A percentile compares a stretch with the other conserved stretches of the same genome.
Conservation (phyloP, 1,139 yeast genomes). For the Lodderomyces oxycetoniae region DNA sequence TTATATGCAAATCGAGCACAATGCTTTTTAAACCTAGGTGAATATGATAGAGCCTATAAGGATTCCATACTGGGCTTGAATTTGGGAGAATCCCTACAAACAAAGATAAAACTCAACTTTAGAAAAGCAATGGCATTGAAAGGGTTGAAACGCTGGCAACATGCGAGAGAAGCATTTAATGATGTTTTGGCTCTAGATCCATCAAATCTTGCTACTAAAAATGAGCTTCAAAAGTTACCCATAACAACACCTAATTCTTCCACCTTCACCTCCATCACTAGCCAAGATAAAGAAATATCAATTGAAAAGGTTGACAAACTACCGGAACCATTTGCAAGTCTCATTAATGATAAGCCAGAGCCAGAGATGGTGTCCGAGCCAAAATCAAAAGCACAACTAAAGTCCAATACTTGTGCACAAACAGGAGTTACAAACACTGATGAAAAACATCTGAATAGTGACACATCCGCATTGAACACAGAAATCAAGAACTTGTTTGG, state of each 20-base stretch:
- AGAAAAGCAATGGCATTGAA: slow-evolving; percentile 50
- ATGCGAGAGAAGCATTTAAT: slow-evolving; percentile 34
- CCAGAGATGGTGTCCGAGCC: slow-evolving; percentile 1
- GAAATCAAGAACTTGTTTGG: slow-evolving; percentile 17
- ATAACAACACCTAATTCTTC: slow-evolving; percentile 3
- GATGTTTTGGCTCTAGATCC: slow-evolving; percentile 47
- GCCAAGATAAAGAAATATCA: slow-evolving; percentile 23
- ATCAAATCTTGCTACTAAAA: slow-evolving; percentile 29
- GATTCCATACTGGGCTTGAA: slow-evolving; percentile 59
- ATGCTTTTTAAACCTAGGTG: slow-evolving; percentile 54
- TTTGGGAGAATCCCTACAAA: slow-evolving; percentile 23
- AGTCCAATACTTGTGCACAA: too few relatives aligned
- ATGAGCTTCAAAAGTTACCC: slow-evolving; percentile 21
- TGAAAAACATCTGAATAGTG: too few relatives aligned
- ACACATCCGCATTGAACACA: slow-evolving; percentile 4
- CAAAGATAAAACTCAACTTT: slow-evolving; percentile 48
- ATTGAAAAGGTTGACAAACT: slow-evolving; percentile 42
- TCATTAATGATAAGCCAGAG: slow-evolving; percentile 6
- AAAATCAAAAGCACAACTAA: not conserved
- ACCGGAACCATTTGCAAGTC: slow-evolving; percentile 33
- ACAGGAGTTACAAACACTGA: too few relatives aligned
- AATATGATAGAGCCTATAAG: slow-evolving; percentile 52
- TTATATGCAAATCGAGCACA: slow-evolving; percentile 79
- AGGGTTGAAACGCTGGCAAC: slow-evolving; percentile 25
- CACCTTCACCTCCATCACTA: not conserved